Evolutionary conservation across 2,329 filamentous ascomycete species (phyloP), one percentile per base, ranked within the genome.

Genomic region (Aspergillus sp.): DNA sequence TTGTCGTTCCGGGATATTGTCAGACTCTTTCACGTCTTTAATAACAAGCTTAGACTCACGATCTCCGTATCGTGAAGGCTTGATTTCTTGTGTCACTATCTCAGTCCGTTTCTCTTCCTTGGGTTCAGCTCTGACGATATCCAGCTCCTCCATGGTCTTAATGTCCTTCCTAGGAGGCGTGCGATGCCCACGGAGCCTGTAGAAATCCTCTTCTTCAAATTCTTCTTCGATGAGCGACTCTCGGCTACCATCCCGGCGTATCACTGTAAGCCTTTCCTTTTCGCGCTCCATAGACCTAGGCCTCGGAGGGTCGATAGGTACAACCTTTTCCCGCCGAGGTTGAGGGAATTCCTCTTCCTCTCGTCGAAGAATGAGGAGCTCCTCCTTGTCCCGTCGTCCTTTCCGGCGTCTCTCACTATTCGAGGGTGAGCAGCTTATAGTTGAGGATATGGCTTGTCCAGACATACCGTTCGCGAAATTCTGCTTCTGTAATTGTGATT

Each of bases 121-220:
- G 0, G 91, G 90, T 1, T 91, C 91, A 41, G 96, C 88, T 75
- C 96, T 91, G 39, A 96, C 84, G 63, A 96, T 90, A 57, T 86
- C 84, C 91, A 92, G 96, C 70, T 86, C 89, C 64, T 86, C 87
- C 38, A 89, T 92, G 17, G 86, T 50, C 32, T 62, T 54, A 27
- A 49, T 36, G 3, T 50, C 90, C 68, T 90, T 85, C 73, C 84
- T 89, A 90, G 70, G 88, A 84, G 63, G 85, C 86, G 19, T 86
- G 30, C 90, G 86, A 44, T 86, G 81, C 36, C 84, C 86, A 71
- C 90, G 90, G 44, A 89, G 86, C 49, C 87, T 84, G 74, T 88
- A 88, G 67, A 83, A 85, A 11, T 85, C 84, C 70, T 87, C 86
- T 48, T 77, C 74, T 8, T 81, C 78, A 56, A 84, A 76, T 38